Evolutionary conservation across 108 stramenopile species (phyloP).

Genomic region (Discostella stelligeroides): DNA sequence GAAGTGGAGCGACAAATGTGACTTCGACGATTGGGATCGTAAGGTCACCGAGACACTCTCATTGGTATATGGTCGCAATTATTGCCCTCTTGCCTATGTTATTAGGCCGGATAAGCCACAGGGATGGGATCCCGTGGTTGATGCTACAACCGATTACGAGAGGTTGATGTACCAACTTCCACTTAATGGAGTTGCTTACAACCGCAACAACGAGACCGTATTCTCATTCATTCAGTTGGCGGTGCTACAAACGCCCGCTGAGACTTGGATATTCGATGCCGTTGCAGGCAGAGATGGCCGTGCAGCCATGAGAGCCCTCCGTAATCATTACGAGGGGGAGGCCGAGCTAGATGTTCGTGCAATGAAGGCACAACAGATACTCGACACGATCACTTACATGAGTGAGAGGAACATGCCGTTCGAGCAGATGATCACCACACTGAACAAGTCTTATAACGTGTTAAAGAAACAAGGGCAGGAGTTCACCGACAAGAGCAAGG

Average conservation of each 20-base stretch:
- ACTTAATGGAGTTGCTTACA: conserved; percentile 6
- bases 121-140: conserved; percentile 18
- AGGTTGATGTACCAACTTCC: conserved; percentile 13
- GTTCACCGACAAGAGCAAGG: neutral
- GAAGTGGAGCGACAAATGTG: neutral
- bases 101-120: conserved; percentile 7
- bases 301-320: neutral
- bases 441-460: conserved; percentile 6
- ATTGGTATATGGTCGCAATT: neutral
- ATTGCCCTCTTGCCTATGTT: conserved; percentile 15
- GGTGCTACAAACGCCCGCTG: neutral
- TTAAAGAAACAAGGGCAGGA: neutral
- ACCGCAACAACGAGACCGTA: conserved; percentile 13
- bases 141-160: conserved; percentile 8
- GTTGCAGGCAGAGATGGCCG: neutral
- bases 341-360: too few species aligned
- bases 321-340: conserved; percentile 6
- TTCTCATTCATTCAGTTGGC: neutral
- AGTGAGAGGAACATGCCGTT: neutral
- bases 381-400: neutral
- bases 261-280: conserved; percentile 10
- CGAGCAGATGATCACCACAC: neutral
- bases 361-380: neutral
- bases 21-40: conserved; percentile 16
- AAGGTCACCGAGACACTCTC: conserved; percentile 6